Percentiles rank a stretch among this genome's conserved stretches.
phyloP scores from a whole-genome alignment of 306 rosid genomes.

The Prinsepia uniflora region DNA sequence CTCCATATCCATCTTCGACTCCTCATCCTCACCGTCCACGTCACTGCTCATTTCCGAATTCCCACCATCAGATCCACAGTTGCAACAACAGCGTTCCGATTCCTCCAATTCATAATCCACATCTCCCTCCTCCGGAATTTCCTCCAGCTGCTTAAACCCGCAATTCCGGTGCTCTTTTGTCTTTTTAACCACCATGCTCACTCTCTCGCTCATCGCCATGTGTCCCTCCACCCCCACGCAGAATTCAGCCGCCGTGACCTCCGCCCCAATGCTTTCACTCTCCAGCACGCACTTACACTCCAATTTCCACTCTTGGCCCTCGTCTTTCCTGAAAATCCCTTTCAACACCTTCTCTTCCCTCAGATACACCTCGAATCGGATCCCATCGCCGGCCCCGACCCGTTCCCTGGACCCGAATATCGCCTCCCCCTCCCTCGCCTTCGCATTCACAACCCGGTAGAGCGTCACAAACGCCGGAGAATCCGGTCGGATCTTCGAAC shows the following conservation, averaged over 20 bases:
- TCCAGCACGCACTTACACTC: constrained; percentile 39
- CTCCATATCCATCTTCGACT: constrained; percentile 27
- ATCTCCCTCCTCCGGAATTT: constrained; percentile 46
- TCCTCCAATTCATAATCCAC: constrained; percentile 11
- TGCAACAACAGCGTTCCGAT: constrained; percentile 25
- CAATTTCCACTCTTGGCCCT: constrained; percentile 34
- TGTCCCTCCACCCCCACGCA: constrained; percentile 45
- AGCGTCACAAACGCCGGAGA: constrained; percentile 40
- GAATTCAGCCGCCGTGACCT: constrained; percentile 29
- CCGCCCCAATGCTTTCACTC: constrained; percentile 12
- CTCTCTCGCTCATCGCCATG: constrained; percentile 35
- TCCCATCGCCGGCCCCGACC: constrained; percentile 36
- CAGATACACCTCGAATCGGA: constrained; percentile 38
- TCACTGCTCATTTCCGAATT: constrained; percentile 1
- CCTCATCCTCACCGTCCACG: constrained; percentile 7
- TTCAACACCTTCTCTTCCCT: constrained; percentile 41
- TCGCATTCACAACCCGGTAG: constrained; percentile 27
- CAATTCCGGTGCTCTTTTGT: constrained; percentile 13
- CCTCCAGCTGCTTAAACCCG: constrained; percentile 32
- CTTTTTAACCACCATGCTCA: constrained; percentile 25
- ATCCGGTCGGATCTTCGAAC: constrained; percentile 35
- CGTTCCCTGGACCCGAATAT: constrained; percentile 39
- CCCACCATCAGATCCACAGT: constrained; percentile 17
- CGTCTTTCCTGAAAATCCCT: constrained; percentile 38
- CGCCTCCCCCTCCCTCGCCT: constrained; percentile 6